A percentile compares a stretch with the other conserved stretches of the same genome.
phyloP scores from a whole-genome alignment of 306 rosid genomes.

The Leucaena leucocephala region DNA sequence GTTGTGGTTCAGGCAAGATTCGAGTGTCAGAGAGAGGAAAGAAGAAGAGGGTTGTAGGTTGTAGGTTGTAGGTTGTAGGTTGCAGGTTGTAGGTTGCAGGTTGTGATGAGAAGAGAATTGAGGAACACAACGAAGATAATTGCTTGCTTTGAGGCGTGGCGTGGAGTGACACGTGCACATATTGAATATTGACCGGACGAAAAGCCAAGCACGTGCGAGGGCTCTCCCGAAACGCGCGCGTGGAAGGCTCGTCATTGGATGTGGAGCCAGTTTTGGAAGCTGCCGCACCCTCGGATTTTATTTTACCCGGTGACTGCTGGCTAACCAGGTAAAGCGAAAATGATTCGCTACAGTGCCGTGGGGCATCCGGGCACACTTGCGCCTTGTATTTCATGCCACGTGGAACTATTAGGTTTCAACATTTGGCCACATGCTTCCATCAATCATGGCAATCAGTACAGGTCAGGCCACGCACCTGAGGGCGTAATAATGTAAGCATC shows the following conservation, averaged over 20 bases:
- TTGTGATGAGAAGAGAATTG: neutral
- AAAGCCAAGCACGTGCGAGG: slow-evolving; percentile 62
- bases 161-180: slow-evolving; percentile 62
- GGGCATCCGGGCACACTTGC: neutral
- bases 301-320: neutral
- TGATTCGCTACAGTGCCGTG: neutral
- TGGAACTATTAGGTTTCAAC: neutral
- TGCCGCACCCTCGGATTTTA: too few relatives aligned
- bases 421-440: slow-evolving; percentile 42
- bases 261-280: neutral
- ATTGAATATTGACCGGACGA: slow-evolving; percentile 19
- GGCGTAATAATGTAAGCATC: slow-evolving; percentile 8
- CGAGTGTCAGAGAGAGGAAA: neutral
- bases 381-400: slow-evolving; percentile 11
- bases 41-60: slow-evolving; percentile 18
- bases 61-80: too few relatives aligned
- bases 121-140: slow-evolving; percentile 7
- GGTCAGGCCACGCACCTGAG: slow-evolving; percentile 35
- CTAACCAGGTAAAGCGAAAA: neutral
- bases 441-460: slow-evolving; percentile 37
- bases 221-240: slow-evolving; percentile 65
- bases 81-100: neutral
- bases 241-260: slow-evolving; percentile 48
- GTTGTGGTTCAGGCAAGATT: slow-evolving; percentile 4
- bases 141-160: slow-evolving; percentile 24